Percentiles rank a stretch among this genome's conserved stretches.
These are phyloP conservation scores for Prunus campanulata DNA, from an alignment of 306 rosid genomes.

Conservation along the genomic window DNA sequence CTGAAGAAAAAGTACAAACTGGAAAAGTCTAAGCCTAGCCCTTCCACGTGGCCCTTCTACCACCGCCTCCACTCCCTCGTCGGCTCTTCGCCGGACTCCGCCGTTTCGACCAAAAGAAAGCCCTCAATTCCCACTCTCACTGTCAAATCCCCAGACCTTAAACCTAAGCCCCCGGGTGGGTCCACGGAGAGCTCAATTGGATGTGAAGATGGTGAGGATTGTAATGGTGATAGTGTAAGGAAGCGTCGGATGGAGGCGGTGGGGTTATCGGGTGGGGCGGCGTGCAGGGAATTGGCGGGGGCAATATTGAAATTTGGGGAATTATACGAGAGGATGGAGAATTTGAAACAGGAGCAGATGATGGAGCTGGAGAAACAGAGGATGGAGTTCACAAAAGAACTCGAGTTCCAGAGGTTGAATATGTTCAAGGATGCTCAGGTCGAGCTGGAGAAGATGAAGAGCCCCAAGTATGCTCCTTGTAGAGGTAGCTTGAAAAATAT, in stretches of 20 bases:
- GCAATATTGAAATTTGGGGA: slow-evolving; percentile 47
- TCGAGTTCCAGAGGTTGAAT: slow-evolving; percentile 45
- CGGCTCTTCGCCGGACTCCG: slow-evolving; percentile 11
- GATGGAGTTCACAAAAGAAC: slow-evolving; percentile 47
- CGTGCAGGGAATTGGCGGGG: slow-evolving; percentile 43
- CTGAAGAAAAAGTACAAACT: slow-evolving; percentile 55
- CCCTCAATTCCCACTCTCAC: slow-evolving; percentile 16
- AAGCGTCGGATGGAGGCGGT: slow-evolving; percentile 21
- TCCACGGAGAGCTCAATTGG: slow-evolving; percentile 28
- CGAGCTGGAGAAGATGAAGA: slow-evolving; percentile 43
- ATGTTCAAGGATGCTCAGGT: slow-evolving; percentile 49
- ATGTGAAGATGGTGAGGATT: slow-evolving; percentile 3
- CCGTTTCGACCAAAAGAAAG: slow-evolving; percentile 8
- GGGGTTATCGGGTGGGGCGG: slow-evolving; percentile 29
- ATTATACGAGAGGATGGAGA: slow-evolving; percentile 48
- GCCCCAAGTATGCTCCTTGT: slow-evolving; percentile 15
- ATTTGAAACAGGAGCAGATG: slow-evolving; percentile 35
- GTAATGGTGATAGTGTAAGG: slow-evolving; percentile 9
- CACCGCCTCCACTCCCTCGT: slow-evolving; percentile 35
- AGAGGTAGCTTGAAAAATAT: slow-evolving; percentile 18
- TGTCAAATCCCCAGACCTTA: slow-evolving; percentile 14
- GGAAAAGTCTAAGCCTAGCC: slow-evolving; percentile 40
- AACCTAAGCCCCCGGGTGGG: background rate
- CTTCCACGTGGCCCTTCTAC: slow-evolving; percentile 44
- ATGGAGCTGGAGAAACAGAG: slow-evolving; percentile 55